Evolutionary conservation across 2,329 filamentous ascomycete species (phyloP).

Genomic region (Torrubiella hemipterigena): DNA sequence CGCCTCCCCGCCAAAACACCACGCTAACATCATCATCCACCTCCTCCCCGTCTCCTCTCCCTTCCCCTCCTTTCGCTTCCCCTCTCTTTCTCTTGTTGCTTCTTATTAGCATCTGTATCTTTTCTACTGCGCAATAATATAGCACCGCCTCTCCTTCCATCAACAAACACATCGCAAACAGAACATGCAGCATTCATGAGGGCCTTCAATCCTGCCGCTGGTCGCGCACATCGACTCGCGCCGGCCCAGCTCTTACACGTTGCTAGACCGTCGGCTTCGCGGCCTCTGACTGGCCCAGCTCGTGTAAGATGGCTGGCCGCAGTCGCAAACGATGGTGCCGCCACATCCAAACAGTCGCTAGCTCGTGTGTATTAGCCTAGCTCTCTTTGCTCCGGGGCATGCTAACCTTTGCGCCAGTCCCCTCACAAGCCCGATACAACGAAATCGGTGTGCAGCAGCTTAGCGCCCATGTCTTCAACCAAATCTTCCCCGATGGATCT

Average conservation of each 20-base stretch:
- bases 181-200: too few species aligned
- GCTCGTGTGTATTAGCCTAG: constrained; percentile 22
- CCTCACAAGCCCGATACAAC: constrained; percentile 62
- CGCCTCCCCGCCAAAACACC: too few species aligned
- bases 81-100: too few species aligned
- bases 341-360: constrained; percentile 14
- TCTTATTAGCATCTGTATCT: too few species aligned
- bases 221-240: constrained; percentile 26
- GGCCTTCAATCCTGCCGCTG: constrained; percentile 16
- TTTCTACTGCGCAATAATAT: constrained; percentile 13
- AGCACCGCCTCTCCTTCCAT: too few species aligned
- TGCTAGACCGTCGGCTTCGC: constrained; percentile 33
- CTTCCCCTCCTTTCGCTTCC: constrained; percentile 5
- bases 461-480: constrained; percentile 68
- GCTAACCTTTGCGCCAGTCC: constrained; percentile 20
- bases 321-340: constrained; percentile 13
- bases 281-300: constrained; percentile 20
- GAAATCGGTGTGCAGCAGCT: constrained; percentile 92
- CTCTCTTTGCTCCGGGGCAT: not conserved
- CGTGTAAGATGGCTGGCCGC: constrained; percentile 33
- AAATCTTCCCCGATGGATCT: constrained; percentile 58
- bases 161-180: too few species aligned
- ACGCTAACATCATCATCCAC: constrained; percentile 5
- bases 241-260: constrained; percentile 37
- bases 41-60: constrained; percentile 1